Base-by-base conservation (phyloP, 2,329 filamentous ascomycete genomes). In the Xylariaceae sp. region DNA sequence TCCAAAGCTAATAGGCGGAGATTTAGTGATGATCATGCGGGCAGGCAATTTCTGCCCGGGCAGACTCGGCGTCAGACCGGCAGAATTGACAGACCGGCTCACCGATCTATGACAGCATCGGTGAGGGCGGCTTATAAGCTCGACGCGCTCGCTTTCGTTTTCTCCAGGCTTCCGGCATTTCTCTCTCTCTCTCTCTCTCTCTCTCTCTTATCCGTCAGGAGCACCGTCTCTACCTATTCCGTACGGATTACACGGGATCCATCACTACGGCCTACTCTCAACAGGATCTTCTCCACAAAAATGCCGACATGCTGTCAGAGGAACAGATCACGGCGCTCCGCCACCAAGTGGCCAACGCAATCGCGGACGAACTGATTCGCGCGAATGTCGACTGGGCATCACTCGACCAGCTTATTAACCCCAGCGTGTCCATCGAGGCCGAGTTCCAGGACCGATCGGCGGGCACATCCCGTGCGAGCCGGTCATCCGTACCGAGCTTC, bases 351-450 rank as follows among this genome's bases (percentile, higher is more conserved):
- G 57, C 59, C 9, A 60, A 58, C 13, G 58, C 56, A 4, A 58
- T 66, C 23, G 61, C 58, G 8, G 61, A 66, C 13, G 59, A 66
- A 53, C 53, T 66, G 45, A 45, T 55, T 13, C 51, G 53, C 15
- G 54, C 59, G n/a, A 53, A 60, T 23, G 58, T 66, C 55, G 60
- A 66, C 55, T 66, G 64, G 64, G 54, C 45, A 4, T 58, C 53
- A 1, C 45, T 65, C 45, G 53, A 61, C 17, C 57, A 49, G 18
- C 56, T 66, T 30, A 49, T 15, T 30, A 48, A 64, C 17, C 64
- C 63, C 6, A 61, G 57, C 2, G 53, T 65, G n/a, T 44, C 53
- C n/a, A 63, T 66, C 17, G 61, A 65, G 30, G 63, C 60, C 34
- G 54, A 61, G 15, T 63, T 66, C 41, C 60, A 57, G 54, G 61